Conservation (phyloP, 2,329 filamentous ascomycete species). For the Didymosphaeria variabile region DNA sequence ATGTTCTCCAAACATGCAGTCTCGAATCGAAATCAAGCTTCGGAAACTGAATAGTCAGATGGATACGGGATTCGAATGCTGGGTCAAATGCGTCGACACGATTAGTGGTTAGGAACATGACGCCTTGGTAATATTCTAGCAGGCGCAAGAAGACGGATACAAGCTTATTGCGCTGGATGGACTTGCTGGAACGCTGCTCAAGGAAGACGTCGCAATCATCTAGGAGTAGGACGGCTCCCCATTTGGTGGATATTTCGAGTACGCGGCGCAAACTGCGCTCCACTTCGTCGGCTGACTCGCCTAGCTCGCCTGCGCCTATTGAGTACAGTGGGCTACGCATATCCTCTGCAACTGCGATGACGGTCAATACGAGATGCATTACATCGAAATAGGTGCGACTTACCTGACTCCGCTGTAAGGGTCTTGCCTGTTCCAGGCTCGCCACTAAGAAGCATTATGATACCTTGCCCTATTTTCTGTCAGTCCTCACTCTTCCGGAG, state of each 20-base stretch:
- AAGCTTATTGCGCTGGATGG: not conserved
- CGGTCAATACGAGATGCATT: too few relatives aligned
- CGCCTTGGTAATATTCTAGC: constrained; percentile 53
- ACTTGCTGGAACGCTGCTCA: constrained; percentile 22
- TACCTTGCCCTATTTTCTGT: too few relatives aligned
- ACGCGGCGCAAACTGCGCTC: constrained; percentile 30
- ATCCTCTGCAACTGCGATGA: too few relatives aligned
- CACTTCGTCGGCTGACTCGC: too few relatives aligned
- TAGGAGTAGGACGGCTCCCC: constrained; percentile 60
- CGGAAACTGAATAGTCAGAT: constrained; percentile 53
- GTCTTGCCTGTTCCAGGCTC: too few relatives aligned
- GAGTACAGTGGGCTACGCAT: too few relatives aligned
- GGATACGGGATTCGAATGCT: constrained; percentile 58
- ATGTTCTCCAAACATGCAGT: constrained; percentile 16
- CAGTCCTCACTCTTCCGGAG: too few relatives aligned
- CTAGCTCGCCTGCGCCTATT: too few relatives aligned
- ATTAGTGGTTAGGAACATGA: constrained; percentile 37
- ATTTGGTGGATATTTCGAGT: constrained; percentile 57
- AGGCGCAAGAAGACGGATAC: constrained; percentile 24
- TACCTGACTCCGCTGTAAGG: too few relatives aligned
- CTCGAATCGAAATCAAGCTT: constrained; percentile 8
- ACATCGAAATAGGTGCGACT: too few relatives aligned
- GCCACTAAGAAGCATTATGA: too few relatives aligned
- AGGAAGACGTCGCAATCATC: constrained; percentile 57
- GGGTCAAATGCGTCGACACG: constrained; percentile 51